A percentile compares a stretch with the other conserved stretches of the same genome.
Conservation (phyloP, 2,329 filamentous ascomycete genomes). For the Fonsecaea pedrosoi region DNA sequence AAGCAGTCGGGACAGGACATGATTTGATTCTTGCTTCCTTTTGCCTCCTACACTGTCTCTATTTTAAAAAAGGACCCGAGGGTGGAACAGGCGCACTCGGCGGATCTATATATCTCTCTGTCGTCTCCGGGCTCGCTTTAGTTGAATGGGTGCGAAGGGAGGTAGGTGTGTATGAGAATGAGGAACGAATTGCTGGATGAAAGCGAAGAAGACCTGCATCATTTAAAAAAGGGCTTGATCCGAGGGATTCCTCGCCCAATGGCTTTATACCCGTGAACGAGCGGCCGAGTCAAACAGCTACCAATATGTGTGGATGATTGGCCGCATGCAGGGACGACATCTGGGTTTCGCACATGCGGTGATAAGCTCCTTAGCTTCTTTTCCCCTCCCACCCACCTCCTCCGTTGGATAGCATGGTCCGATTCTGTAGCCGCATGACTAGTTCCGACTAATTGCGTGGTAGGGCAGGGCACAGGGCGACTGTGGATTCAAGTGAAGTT, state of each 20-base stretch:
- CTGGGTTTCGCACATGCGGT: not conserved
- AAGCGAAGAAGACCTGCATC: too few species aligned
- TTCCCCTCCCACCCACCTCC: not conserved
- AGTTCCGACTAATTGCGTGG: not conserved
- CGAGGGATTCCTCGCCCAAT: not conserved
- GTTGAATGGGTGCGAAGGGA: too few species aligned
- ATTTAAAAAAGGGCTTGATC: not conserved
- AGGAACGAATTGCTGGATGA: too few species aligned
- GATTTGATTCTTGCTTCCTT: not conserved
- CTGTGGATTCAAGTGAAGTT: not conserved
- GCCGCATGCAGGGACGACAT: not conserved
- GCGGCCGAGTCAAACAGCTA: not conserved
- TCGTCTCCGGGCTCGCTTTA: not conserved
- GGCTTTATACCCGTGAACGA: not conserved
- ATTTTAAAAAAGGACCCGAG: too few species aligned
- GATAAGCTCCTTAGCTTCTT: constrained; percentile 1
- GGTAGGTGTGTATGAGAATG: not conserved
- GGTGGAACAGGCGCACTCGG: too few species aligned
- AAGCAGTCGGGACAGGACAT: constrained; percentile 44
- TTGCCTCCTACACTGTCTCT: not conserved
- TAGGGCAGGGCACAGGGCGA: not conserved
- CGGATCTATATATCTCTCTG: not conserved
- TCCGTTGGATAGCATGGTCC: not conserved
- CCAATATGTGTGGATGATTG: not conserved
- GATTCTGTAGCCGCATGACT: not conserved